Evolutionary conservation across 345 rosid genomes (phyloP).

Genomic region (Eucalyptus melliodora): DNA sequence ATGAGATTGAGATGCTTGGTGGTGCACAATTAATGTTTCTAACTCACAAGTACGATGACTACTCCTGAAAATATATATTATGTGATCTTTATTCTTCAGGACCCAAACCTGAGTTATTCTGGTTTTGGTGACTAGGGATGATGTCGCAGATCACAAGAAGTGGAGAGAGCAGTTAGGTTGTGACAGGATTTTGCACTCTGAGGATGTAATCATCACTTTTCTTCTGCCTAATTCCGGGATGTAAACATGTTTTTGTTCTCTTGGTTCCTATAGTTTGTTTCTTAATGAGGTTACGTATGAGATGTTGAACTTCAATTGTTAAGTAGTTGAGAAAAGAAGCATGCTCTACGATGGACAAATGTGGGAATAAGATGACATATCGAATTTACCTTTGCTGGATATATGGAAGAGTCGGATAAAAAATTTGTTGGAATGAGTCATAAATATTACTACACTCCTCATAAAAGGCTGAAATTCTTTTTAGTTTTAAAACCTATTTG

Average conservation of each 20-base stretch:
- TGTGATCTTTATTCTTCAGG: not conserved
- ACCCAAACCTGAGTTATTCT: not conserved
- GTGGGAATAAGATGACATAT: not conserved
- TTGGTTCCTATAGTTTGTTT: not conserved
- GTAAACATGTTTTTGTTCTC: not conserved
- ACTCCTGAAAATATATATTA: not conserved
- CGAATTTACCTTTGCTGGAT: not conserved
- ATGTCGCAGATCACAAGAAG: slow-evolving; percentile 55
- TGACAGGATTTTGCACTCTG: slow-evolving; percentile 42
- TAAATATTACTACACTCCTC: not conserved
- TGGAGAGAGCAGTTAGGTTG: slow-evolving; percentile 41
- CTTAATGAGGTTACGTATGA: not conserved
- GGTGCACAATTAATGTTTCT: slow-evolving; percentile 49
- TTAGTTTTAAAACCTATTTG: not conserved
- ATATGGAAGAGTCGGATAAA: not conserved
- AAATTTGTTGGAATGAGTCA: not conserved
- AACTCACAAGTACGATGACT: slow-evolving; percentile 34
- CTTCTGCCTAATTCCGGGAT: not conserved
- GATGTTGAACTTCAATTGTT: not conserved
- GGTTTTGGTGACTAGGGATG: slow-evolving; percentile 35
- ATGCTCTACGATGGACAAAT: not conserved
- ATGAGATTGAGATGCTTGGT: slow-evolving; percentile 33
- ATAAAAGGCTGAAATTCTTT: not conserved
- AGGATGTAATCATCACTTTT: slow-evolving; percentile 17
- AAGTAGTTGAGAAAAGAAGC: not conserved